These are phyloP conservation scores for Microbotryomycetes sp. DNA, from an alignment of 1,284 basidiomycete species.

Conservation along the genomic window DNA sequence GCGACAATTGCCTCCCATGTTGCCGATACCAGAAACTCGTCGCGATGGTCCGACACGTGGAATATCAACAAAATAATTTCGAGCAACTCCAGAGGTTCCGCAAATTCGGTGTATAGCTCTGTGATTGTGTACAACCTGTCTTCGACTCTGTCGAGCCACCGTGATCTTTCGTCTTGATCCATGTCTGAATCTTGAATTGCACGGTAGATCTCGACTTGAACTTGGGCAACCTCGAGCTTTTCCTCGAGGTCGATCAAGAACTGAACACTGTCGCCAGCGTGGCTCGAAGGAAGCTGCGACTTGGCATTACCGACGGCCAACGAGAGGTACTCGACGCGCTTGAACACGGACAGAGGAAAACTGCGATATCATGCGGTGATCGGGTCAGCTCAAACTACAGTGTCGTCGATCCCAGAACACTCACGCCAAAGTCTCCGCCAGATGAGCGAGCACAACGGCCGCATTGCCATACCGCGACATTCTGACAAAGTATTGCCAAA, in stretches of 20 bases:
- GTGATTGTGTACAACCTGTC: constrained; percentile 46
- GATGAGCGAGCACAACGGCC: constrained; percentile 72
- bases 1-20: constrained; percentile 86
- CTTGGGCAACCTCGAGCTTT: constrained; percentile 91
- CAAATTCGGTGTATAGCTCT: constrained; percentile 79
- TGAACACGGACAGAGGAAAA: constrained; percentile 49
- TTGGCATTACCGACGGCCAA: constrained; percentile 93
- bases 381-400: constrained; percentile 1
- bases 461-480: constrained; percentile 76
- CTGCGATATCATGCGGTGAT: constrained; percentile 47
- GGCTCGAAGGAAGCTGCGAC: constrained; percentile 61
- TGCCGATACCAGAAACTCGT: constrained; percentile 67
- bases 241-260: constrained; percentile 91
- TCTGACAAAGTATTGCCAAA: constrained; percentile 97
- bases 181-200: constrained; percentile 43
- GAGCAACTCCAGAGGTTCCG: constrained; percentile 75
- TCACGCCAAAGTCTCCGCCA: constrained; percentile 80
- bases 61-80: constrained; percentile 83
- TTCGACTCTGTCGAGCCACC: constrained; percentile 54
- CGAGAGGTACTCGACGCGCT: constrained; percentile 78
- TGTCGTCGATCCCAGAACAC: constrained; percentile 36
- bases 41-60: constrained; percentile 85
- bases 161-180: constrained; percentile 49
- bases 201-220: constrained; percentile 72
- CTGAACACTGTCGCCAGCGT: constrained; percentile 71